Evolutionary conservation across 345 rosid species (phyloP).

Genomic region (Rubroshorea leprosula): DNA sequence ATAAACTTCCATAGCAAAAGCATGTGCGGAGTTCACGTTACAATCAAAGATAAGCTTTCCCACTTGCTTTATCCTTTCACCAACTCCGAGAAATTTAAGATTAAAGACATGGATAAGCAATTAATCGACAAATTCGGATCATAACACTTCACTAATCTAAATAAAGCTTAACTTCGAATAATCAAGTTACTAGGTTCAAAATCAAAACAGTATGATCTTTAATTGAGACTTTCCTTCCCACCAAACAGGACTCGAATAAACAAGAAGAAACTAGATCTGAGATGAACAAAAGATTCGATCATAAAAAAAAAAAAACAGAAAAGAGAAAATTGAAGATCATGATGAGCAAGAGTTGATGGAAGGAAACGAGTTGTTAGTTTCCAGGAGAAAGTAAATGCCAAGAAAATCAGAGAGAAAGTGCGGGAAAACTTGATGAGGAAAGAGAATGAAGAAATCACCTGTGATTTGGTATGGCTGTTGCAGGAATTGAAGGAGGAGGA

Average conservation of each 20-base stretch:
- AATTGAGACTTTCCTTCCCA: too few species aligned
- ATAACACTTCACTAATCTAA: too few species aligned
- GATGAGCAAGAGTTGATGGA: background rate
- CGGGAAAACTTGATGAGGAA: background rate
- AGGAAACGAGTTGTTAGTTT: background rate
- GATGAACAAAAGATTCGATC: background rate
- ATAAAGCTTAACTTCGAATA: too few species aligned
- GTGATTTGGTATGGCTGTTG: too few species aligned
- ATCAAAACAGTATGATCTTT: background rate
- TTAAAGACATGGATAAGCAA: background rate
- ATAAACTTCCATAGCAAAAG: constrained; percentile 11
- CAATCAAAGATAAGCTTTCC: background rate
- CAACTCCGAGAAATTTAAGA: background rate
- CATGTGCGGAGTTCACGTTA: background rate
- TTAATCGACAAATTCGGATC: too few species aligned
- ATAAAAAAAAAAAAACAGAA: background rate
- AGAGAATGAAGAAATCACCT: background rate
- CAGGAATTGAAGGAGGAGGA: too few species aligned
- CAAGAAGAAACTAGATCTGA: background rate
- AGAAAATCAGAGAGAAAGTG: constrained; percentile 1
- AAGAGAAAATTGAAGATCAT: background rate
- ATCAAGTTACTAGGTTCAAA: background rate
- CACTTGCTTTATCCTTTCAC: background rate
- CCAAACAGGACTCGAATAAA: too few species aligned
- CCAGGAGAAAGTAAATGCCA: background rate